Base-by-base conservation (phyloP, 441 rosid genomes). In the Codiaeum variegatum region DNA sequence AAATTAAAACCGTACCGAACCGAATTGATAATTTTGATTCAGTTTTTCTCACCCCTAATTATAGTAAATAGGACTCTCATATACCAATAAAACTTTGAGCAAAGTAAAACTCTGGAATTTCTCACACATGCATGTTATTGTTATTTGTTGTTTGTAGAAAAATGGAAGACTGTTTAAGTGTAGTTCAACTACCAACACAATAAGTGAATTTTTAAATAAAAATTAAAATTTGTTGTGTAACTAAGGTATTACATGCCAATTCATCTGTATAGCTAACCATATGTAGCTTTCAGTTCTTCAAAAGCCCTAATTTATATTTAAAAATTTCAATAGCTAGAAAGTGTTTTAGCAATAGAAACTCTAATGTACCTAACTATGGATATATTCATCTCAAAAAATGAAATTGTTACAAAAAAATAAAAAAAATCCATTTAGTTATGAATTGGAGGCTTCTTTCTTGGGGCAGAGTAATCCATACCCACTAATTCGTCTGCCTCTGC, bases 361-460 rank as follows among this genome's bases (percentile, higher is more conserved):
- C 13, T 32, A 23, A 4, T 26, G 18, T 69, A 23, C 4, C 19
- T 44, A 44, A 67, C 24, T 67, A 34, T 32, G 46, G 61, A 19
- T 9, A 46, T 59, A 42, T 24, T 51, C 23, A 55, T 29, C 56
- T 61, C 44, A 32, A 38, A 54, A 32, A 3, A 44, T 44, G 3
- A 23, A 29, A 19, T 31, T 18, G n/a, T 32, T 38, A 1, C 32
- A 40, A 23, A 21, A 23, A 40, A 23, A 64, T 4, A 36, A 38
- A 21, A 78, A 75, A 67, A 76, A 26, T 36, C 19, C 21, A 36
- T 6, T 69, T 75, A 86, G 71, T 90, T 90, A 61, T 90, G 94
- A 73, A 86, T 88, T 5, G 94, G 94, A 73, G 92, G 88, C 81
- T 82, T 90, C 74, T 77, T 86, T 66, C 81, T 85, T 2, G 88